Percentiles rank a stretch among this genome's conserved stretches.
These are phyloP conservation scores for Hemerocallis citrina DNA, from an alignment of 106 monocot species.

Conservation along the genomic window DNA sequence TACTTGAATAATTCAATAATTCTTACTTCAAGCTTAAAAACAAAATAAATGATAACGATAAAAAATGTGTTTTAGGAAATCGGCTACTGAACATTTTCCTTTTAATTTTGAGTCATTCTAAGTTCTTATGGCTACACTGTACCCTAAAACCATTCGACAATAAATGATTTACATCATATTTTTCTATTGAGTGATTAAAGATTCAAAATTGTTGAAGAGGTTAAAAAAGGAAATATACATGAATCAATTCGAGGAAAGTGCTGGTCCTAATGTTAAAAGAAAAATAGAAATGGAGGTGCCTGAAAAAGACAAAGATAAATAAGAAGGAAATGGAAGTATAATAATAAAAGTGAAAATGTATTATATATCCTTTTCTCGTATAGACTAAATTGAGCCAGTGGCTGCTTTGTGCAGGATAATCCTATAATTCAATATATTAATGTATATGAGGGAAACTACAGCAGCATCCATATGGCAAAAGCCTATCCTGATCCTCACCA, in stretches of 20 bases:
- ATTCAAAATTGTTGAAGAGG: not conserved
- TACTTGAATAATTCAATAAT: too few species aligned
- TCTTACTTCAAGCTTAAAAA: not conserved
- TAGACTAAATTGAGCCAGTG: too few species aligned
- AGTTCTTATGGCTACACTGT: not conserved
- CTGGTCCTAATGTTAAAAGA: too few species aligned
- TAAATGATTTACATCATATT: not conserved
- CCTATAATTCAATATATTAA: too few species aligned
- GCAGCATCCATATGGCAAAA: too few species aligned
- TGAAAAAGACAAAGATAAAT: not conserved
- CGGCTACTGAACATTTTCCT: not conserved
- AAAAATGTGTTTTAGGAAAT: not conserved
- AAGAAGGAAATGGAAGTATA: not conserved
- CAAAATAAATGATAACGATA: not conserved
- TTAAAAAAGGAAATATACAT: not conserved
- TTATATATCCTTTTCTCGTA: not conserved
- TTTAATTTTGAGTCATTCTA: not conserved
- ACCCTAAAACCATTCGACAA: not conserved
- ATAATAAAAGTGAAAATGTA: not conserved
- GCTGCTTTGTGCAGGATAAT: too few species aligned
- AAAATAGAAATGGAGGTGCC: not conserved
- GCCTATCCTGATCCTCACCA: too few species aligned
- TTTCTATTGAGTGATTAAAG: not conserved
- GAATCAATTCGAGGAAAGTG: too few species aligned
- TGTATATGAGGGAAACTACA: too few species aligned